These are phyloP conservation scores for Elongisporangium prolatum DNA, from an alignment of 352 stramenopile genomes.

Conservation along the genomic window DNA sequence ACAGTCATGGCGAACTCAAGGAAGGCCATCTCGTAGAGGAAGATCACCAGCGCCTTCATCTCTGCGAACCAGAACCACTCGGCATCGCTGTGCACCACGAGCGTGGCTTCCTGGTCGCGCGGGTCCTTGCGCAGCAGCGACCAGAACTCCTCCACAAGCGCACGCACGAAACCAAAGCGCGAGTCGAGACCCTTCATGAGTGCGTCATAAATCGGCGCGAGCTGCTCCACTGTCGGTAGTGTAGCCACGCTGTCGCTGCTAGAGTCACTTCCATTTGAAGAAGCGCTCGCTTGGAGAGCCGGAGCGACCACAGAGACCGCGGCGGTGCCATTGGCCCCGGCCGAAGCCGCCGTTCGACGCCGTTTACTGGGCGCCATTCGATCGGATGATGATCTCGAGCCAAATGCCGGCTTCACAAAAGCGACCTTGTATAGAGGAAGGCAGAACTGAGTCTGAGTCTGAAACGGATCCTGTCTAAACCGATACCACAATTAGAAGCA, in stretches of 20 bases:
- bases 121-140: constrained; percentile 49
- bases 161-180: constrained; percentile 38
- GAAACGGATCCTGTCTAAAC: background rate
- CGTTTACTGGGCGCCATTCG: background rate
- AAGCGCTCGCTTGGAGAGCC: background rate
- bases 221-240: background rate
- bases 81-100: constrained; percentile 41
- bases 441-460: background rate
- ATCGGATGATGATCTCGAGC: background rate
- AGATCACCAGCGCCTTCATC: constrained; percentile 76
- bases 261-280: background rate
- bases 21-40: constrained; percentile 83
- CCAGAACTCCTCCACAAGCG: constrained; percentile 72
- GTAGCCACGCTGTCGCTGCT: background rate
- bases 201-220: background rate
- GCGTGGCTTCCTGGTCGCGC: constrained; percentile 14
- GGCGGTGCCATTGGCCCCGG: background rate
- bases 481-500: background rate
- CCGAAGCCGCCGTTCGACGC: background rate
- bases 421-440: background rate
- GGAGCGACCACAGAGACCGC: background rate
- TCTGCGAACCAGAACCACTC: constrained; percentile 84
- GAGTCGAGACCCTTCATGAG: constrained; percentile 1
- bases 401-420: background rate
- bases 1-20: constrained; percentile 84